These are phyloP conservation scores for Grosmannia serpens DNA, from an alignment of 2,329 filamentous ascomycete species.

Conservation along the genomic window DNA sequence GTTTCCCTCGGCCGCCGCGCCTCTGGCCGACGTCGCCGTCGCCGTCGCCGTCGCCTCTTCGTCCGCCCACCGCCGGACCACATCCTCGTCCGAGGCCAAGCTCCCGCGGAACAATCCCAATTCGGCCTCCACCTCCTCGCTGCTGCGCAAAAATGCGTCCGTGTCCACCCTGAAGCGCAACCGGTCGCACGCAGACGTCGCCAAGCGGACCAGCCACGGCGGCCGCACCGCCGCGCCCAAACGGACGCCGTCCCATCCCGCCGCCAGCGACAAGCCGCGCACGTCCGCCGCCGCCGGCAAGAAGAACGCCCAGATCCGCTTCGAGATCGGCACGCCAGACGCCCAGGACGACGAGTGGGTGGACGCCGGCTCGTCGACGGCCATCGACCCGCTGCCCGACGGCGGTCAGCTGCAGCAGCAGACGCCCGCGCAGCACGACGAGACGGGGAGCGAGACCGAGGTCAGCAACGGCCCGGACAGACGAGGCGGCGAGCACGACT, in stretches of 20 bases:
- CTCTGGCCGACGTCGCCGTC: slow-evolving; percentile 7
- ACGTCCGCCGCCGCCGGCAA: slow-evolving; percentile 6
- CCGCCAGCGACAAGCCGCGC: slow-evolving; percentile 21
- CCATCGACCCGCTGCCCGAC: slow-evolving; percentile 15
- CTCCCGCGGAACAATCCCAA: slow-evolving; percentile 30
- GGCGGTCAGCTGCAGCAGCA: neutral
- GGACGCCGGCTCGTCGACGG: slow-evolving; percentile 50
- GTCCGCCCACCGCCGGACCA: slow-evolving; percentile 32
- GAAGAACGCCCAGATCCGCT: slow-evolving; percentile 39
- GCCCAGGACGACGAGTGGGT: slow-evolving; percentile 51
- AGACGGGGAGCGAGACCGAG: neutral
- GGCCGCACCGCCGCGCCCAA: slow-evolving; percentile 26
- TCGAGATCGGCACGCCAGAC: slow-evolving; percentile 44
- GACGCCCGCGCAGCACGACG: neutral
- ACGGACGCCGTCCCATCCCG: slow-evolving; percentile 38
- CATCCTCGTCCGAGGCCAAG: slow-evolving; percentile 37
- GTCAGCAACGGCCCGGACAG: neutral
- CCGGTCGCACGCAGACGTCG: slow-evolving; percentile 45
- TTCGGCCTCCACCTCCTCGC: slow-evolving; percentile 29
- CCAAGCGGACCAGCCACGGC: slow-evolving; percentile 34
- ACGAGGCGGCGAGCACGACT: neutral
- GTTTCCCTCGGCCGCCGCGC: slow-evolving; percentile 16
- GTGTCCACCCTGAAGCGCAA: slow-evolving; percentile 48
- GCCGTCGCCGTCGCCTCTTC: neutral
- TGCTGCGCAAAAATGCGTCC: slow-evolving; percentile 44